Percentiles rank a stretch among this genome's conserved stretches.
phyloP scores from a whole-genome alignment of 2,329 filamentous ascomycete genomes.

The Diaporthe longicolla region DNA sequence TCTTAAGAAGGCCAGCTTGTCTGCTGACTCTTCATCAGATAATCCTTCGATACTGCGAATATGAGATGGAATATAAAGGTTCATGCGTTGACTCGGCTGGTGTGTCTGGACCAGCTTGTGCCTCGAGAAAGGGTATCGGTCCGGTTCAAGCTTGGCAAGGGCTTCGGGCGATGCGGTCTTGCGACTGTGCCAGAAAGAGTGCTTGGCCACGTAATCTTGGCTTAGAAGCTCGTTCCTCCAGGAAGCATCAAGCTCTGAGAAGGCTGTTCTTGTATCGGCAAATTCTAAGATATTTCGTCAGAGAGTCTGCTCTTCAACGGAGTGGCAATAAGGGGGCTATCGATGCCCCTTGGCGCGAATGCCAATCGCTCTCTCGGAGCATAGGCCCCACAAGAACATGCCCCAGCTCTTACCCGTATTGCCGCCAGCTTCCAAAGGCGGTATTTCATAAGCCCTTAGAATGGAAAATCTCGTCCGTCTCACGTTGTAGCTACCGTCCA shows the following conservation, averaged over 20 bases:
- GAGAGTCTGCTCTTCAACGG: not conserved
- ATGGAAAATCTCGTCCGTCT: conserved; percentile 31
- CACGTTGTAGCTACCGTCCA: conserved; percentile 37
- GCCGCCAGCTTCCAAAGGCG: conserved; percentile 33
- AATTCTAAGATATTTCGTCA: conserved; percentile 16
- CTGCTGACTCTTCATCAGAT: conserved; percentile 49
- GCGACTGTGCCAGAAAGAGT: conserved; percentile 53
- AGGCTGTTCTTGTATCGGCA: conserved; percentile 38
- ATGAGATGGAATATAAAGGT: conserved; percentile 61
- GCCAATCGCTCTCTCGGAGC: not conserved
- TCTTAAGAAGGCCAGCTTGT: conserved; percentile 48
- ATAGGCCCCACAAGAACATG: too few relatives aligned
- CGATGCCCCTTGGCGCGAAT: not conserved
- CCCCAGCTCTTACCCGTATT: conserved; percentile 20
- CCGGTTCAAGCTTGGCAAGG: conserved; percentile 51
- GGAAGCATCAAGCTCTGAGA: conserved; percentile 34
- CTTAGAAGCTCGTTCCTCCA: conserved; percentile 10
- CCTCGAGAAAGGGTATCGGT: conserved; percentile 48
- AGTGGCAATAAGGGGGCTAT: not conserved
- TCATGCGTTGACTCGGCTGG: conserved; percentile 56
- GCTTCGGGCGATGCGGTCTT: conserved; percentile 53
- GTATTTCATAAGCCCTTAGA: conserved; percentile 37
- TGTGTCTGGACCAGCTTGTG: conserved; percentile 61
- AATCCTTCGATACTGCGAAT: conserved; percentile 59
- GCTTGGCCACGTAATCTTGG: conserved; percentile 42